Evolutionary conservation across 192 early-diverging fungal genomes (phyloP), one percentile per base, ranked within the genome.

Genomic region (Coemansia guatemalensis): DNA sequence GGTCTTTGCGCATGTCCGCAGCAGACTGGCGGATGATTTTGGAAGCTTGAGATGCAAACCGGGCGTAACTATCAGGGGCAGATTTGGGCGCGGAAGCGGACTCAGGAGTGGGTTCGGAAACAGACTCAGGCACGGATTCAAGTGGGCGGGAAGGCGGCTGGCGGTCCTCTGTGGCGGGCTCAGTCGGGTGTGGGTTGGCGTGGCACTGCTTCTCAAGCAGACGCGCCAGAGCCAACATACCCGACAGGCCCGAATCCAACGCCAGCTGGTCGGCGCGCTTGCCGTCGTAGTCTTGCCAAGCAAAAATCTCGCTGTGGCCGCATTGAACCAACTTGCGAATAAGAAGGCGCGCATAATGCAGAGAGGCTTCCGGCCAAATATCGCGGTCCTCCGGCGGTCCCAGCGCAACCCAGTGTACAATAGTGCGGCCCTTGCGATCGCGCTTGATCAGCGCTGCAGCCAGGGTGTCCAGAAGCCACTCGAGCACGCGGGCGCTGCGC

Each of bases 391-490:
- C 44, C 25, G 48, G 4, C 20, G 71, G 60, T 1, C 49, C 35
- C 53, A 71, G 29, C 55, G 64, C 60, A 35, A 67, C 62, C 78
- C 78, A 80, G 62, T 80, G 78, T 9, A 71, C 64, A 17, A 52
- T 65, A 1, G 72, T 74, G 49, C 78, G 73, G 18, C 78, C 78
- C 11, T 60, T 39, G 48, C 61, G 56, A 60, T 80, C 78, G 26
- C 73, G 68, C 18, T 63, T 23, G 26, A 54, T 41, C 39, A 74
- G 53, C 49, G 68, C 41, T 22, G 48, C 32, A 25, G 53, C 49
- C 56, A 80, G 57, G 18, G 20, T 50, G 23, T 70, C 64, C 58
- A 80, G 39, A 47, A 80, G 73, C 78, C 68, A 67, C 22, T 64
- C 58, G 29, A 80, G 62, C 12, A 59, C 62, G 14, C 58, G 48